Percentiles rank a stretch among this genome's conserved stretches.
Conservation (phyloP, 2,329 filamentous ascomycete genomes). For the Stachybotrys echinatus region DNA sequence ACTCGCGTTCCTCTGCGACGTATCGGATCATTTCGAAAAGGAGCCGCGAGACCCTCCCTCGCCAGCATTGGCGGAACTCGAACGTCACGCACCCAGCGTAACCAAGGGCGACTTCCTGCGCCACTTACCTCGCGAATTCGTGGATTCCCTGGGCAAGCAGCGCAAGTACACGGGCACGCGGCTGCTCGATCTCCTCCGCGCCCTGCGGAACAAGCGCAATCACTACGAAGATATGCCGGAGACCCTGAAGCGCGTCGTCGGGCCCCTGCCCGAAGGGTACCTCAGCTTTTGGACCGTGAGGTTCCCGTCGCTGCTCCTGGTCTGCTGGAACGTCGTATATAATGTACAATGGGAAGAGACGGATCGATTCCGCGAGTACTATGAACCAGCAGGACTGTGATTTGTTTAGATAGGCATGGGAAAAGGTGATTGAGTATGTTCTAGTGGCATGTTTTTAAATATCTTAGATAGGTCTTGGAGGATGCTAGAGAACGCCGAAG, state of each 20-base stretch:
- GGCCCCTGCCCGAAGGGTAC: conserved; percentile 73
- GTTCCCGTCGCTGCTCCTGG: conserved; percentile 74
- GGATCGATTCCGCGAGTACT: conserved; percentile 70
- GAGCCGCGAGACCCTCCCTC: conserved; percentile 82
- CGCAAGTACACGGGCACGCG: conserved; percentile 85
- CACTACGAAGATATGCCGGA: conserved; percentile 97
- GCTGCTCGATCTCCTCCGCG: conserved; percentile 81
- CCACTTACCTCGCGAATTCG: conserved; percentile 71
- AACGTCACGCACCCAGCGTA: conserved; percentile 45
- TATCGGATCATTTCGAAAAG: conserved; percentile 94
- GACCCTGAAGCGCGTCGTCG: conserved; percentile 63
- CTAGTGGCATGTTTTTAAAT: too few species aligned
- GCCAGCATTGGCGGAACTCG: conserved; percentile 54
- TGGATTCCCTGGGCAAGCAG: conserved; percentile 87
- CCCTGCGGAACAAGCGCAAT: conserved; percentile 91
- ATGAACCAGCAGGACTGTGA: conserved; percentile 39
- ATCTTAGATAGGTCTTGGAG: too few species aligned
- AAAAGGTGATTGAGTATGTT: too few species aligned
- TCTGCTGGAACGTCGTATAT: conserved; percentile 71
- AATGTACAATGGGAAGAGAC: conserved; percentile 58
- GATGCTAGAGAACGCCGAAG: too few species aligned
- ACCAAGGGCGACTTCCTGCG: conserved; percentile 73
- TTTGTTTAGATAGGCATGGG: too few species aligned
- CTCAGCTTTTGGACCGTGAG: conserved; percentile 74
- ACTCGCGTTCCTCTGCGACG: conserved; percentile 88